phyloP scores from a whole-genome alignment of 148 eudicot species.

The Rhododendron mucronatum region DNA sequence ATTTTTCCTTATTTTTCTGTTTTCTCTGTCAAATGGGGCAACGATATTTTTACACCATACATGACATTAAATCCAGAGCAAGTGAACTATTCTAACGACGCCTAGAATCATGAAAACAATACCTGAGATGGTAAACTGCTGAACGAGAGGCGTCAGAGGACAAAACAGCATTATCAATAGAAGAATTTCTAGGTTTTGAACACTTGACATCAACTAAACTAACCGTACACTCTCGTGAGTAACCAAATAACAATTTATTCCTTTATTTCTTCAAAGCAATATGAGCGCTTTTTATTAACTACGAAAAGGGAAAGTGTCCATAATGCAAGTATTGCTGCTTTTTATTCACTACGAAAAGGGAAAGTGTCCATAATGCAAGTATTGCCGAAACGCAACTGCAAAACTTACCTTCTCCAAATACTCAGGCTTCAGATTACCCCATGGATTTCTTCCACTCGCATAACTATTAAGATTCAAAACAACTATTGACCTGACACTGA shows the following conservation, averaged over 20 bases:
- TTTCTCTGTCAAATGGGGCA: not conserved
- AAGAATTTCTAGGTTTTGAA: not conserved
- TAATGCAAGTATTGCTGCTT: not conserved
- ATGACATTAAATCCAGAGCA: not conserved
- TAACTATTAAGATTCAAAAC: constrained; percentile 83
- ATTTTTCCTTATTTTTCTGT: not conserved
- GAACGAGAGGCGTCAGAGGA: not conserved
- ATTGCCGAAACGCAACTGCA: not conserved
- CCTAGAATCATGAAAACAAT: not conserved
- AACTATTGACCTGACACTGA: constrained; percentile 90
- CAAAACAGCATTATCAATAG: not conserved
- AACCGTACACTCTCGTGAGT: not conserved
- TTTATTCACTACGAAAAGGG: not conserved
- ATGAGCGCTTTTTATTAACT: not conserved
- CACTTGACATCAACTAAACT: not conserved
- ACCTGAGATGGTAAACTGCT: not conserved
- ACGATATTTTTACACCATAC: not conserved
- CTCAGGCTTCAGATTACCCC: constrained; percentile 86
- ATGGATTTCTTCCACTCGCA: constrained; percentile 97
- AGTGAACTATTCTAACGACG: not conserved
- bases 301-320: not conserved
- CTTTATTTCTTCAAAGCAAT: not conserved
- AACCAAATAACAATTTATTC: not conserved
- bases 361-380: not conserved
- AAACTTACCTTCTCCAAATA: constrained; percentile 74